Percentiles rank a stretch among this genome's conserved stretches.
These are phyloP conservation scores for Arachis hypogaea DNA, from an alignment of 306 rosid genomes.

Conservation along the genomic window DNA sequence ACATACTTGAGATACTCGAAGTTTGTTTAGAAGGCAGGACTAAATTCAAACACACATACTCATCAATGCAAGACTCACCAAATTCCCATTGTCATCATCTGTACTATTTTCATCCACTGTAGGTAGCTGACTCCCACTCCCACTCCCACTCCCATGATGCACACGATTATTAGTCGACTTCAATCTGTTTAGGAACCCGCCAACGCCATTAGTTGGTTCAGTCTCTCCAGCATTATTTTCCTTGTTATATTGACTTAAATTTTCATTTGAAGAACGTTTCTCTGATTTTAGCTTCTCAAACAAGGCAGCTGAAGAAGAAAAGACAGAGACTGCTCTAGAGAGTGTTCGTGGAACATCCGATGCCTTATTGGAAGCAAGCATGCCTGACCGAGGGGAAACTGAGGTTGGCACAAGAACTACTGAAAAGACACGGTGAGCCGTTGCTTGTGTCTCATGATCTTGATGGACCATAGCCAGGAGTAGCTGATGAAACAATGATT, in stretches of 20 bases:
- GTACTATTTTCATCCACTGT: conserved; percentile 43
- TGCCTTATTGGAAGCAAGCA: conserved; percentile 51
- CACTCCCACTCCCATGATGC: conserved; percentile 32
- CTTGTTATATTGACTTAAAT: conserved; percentile 40
- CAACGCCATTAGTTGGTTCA: conserved; percentile 46
- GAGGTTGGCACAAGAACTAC: conserved; percentile 87
- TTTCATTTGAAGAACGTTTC: conserved; percentile 60
- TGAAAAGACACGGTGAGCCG: conserved; percentile 87
- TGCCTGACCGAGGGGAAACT: conserved; percentile 53
- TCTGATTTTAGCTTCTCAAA: conserved; percentile 79
- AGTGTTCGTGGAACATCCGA: conserved; percentile 67
- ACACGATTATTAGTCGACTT: conserved; percentile 57
- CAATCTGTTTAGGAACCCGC: conserved; percentile 59
- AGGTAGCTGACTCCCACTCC: conserved; percentile 39
- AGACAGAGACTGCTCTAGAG: conserved; percentile 85
- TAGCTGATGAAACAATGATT: conserved; percentile 91
- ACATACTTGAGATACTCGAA: conserved; percentile 11
- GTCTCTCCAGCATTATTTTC: conserved; percentile 42
- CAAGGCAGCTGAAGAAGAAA: conserved; percentile 92
- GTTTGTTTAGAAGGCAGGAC: neutral
- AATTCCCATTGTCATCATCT: conserved; percentile 46
- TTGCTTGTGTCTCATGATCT: conserved; percentile 86
- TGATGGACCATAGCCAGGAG: conserved; percentile 90
- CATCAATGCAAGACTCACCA: conserved; percentile 55
- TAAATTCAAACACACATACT: conserved; percentile 6